Percentiles rank a stretch among this genome's conserved stretches.
These are phyloP conservation scores for Metschnikowia kunwiensis DNA, from an alignment of 805 yeast genomes.

Conservation along the genomic window DNA sequence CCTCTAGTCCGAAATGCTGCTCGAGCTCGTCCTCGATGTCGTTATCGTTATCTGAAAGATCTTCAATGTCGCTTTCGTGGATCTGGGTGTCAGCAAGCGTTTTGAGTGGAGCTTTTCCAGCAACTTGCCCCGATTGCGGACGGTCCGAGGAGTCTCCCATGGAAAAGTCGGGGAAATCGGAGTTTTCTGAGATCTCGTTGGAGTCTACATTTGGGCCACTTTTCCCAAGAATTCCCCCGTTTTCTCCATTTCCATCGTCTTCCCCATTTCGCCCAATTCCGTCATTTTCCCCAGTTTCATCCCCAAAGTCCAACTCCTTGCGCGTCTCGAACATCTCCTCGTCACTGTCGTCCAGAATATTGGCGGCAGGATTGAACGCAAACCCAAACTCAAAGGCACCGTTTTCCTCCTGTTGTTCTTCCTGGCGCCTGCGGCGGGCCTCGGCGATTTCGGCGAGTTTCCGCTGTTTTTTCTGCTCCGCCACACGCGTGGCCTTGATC, in stretches of 20 bases:
- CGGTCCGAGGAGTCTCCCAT: background rate
- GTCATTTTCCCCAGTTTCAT: background rate
- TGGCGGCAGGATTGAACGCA: constrained; percentile 27
- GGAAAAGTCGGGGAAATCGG: background rate
- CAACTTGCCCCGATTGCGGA: constrained; percentile 2
- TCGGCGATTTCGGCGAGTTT: constrained; percentile 17
- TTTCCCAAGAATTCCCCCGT: too few species aligned
- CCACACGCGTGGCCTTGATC: constrained; percentile 30
- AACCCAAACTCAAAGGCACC: constrained; percentile 33
- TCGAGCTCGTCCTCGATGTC: constrained; percentile 5
- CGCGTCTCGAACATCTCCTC: constrained; percentile 9
- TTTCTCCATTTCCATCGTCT: too few species aligned
- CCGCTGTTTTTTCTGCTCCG: constrained; percentile 18
- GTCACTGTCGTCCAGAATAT: constrained; percentile 19
- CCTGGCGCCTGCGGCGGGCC: constrained; percentile 21
- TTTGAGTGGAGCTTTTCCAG: constrained; percentile 8
- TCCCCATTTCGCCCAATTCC: too few species aligned
- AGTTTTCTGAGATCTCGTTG: too few species aligned
- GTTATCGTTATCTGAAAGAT: background rate
- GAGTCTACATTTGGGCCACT: too few species aligned
- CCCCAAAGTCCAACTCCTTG: constrained; percentile 13
- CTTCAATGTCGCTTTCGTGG: background rate
- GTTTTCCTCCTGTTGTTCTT: constrained; percentile 31
- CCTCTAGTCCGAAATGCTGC: constrained; percentile 4
- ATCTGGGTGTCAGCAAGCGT: background rate